Conservation (phyloP, 768 basidiomycete genomes). For the Naganishia onofrii region DNA sequence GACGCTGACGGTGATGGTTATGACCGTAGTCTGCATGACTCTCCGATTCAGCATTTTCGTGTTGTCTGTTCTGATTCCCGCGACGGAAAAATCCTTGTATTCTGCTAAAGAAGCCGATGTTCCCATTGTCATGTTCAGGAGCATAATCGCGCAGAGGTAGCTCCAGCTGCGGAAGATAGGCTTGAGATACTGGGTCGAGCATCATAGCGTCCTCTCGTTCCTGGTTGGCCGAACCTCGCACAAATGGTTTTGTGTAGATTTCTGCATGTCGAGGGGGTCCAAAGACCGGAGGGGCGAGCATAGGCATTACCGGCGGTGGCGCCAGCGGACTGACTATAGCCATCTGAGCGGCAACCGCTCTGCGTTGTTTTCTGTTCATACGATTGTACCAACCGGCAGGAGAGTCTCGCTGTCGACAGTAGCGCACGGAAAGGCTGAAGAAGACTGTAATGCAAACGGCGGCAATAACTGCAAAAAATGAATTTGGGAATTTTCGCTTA, state of each 20-base stretch:
- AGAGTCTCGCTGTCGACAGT: constrained; percentile 53
- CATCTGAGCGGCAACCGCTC: constrained; percentile 34
- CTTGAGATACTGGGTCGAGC: constrained; percentile 13
- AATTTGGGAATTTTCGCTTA: neutral
- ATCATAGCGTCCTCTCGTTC: constrained; percentile 7
- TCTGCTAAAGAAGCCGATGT: neutral
- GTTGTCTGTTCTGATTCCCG: too few species aligned
- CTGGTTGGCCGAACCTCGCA: neutral
- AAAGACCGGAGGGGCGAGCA: constrained; percentile 24
- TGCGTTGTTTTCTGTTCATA: constrained; percentile 41
- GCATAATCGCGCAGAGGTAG: neutral
- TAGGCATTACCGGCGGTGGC: constrained; percentile 31
- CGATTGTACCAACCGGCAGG: constrained; percentile 48
- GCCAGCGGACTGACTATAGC: constrained; percentile 36
- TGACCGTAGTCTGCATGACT: neutral
- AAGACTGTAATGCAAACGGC: constrained; percentile 74
- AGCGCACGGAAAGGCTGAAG: constrained; percentile 70
- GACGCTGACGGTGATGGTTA: neutral
- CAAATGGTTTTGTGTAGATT: constrained; percentile 19
- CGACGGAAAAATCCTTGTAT: neutral
- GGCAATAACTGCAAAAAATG: constrained; percentile 63
- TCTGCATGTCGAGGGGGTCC: constrained; percentile 21
- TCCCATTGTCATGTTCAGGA: neutral
- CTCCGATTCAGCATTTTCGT: neutral
- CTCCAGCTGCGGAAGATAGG: neutral